Percentiles rank a stretch among this genome's conserved stretches.
Conservation (phyloP, 495 filamentous ascomycete genomes). For the Astrothelium macrocarpum region DNA sequence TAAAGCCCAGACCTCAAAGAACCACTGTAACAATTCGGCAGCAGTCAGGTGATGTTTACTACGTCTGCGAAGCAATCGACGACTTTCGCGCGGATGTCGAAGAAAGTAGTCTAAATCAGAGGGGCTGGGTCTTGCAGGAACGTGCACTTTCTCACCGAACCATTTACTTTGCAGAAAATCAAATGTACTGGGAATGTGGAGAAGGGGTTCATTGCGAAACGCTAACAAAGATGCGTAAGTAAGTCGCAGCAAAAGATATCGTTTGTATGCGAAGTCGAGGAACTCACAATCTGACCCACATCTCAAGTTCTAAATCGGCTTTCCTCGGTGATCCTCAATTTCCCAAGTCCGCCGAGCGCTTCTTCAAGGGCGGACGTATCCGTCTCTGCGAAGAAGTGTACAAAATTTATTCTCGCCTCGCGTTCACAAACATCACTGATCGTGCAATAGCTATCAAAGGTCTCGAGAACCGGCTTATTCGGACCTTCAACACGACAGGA, state of each 20-base stretch:
- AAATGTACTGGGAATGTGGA: conserved; percentile 10
- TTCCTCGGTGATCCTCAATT: background rate
- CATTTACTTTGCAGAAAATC: conserved; percentile 3
- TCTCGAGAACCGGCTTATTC: background rate
- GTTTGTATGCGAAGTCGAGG: background rate
- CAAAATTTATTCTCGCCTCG: background rate
- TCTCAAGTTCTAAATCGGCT: background rate
- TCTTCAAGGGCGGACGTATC: background rate
- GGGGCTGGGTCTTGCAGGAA: conserved; percentile 10
- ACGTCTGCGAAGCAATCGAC: background rate
- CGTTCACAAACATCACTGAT: background rate
- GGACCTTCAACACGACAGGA: background rate
- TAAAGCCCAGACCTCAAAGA: background rate
- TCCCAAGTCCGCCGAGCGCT: background rate
- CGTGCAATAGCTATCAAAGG: background rate
- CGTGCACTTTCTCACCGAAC: background rate
- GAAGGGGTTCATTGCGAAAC: background rate
- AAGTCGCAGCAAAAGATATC: background rate
- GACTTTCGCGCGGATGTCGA: background rate
- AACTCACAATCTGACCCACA: background rate
- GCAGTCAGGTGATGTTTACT: background rate
- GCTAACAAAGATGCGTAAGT: background rate
- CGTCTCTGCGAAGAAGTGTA: background rate
- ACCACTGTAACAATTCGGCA: background rate
- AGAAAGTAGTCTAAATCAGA: background rate